Evolutionary conservation across 371 early-diverging fungal genomes (phyloP).

Genomic region (Catenaria anguillulae): DNA sequence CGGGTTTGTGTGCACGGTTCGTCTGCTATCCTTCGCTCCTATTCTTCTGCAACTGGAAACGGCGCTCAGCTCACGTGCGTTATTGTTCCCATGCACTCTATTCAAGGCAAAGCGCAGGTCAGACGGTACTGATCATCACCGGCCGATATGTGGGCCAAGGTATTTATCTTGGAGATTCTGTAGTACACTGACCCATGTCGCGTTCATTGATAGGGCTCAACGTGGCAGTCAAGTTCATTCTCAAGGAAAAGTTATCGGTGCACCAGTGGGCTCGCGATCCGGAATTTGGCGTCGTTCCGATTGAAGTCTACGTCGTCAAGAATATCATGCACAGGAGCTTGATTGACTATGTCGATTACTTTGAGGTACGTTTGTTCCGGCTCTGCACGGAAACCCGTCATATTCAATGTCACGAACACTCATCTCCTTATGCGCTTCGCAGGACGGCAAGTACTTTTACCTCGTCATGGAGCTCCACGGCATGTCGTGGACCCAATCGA

Average conservation of each 20-base stretch:
- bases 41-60: too few relatives aligned
- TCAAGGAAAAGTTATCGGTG: constrained; percentile 41
- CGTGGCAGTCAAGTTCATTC: constrained; percentile 70
- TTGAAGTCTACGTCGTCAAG: constrained; percentile 55
- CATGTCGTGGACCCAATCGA: constrained; percentile 35
- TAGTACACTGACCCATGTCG: too few relatives aligned
- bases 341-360: constrained; percentile 43
- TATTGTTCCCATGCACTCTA: too few relatives aligned
- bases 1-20: too few relatives aligned
- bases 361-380: not conserved
- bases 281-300: constrained; percentile 47
- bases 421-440: constrained; percentile 3
- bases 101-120: too few relatives aligned
- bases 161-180: too few relatives aligned
- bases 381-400: not conserved
- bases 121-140: too few relatives aligned
- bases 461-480: constrained; percentile 69
- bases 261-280: constrained; percentile 41
- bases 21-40: too few relatives aligned
- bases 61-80: too few relatives aligned
- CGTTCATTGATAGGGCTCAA: too few relatives aligned
- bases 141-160: too few relatives aligned
- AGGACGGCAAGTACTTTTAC: constrained; percentile 48
- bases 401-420: too few relatives aligned
- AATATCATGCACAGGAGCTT: constrained; percentile 51